Conservation (phyloP, 2,329 filamentous ascomycete genomes). For the Cytospora paraplurivora region DNA sequence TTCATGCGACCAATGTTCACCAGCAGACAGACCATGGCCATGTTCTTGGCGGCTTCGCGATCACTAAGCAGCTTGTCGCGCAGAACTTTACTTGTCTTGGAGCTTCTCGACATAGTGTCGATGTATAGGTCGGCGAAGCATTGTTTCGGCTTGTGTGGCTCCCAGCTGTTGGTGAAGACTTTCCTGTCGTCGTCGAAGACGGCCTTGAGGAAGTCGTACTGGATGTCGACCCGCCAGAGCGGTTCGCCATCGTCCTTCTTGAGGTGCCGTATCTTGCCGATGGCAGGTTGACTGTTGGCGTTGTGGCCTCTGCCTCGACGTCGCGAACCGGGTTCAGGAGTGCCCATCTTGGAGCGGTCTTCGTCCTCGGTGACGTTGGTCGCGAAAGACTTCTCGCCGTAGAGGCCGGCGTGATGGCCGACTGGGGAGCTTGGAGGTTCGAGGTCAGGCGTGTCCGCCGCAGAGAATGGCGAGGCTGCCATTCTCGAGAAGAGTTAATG, state of each 20-base stretch:
- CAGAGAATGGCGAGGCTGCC: slow-evolving; percentile 43
- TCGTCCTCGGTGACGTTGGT: slow-evolving; percentile 53
- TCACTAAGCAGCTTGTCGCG: slow-evolving; percentile 96
- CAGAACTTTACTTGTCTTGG: slow-evolving; percentile 97
- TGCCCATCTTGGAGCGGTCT: slow-evolving; percentile 45
- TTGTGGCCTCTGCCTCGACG: slow-evolving; percentile 33
- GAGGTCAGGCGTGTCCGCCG: slow-evolving; percentile 47
- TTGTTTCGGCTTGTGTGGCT: slow-evolving; percentile 63
- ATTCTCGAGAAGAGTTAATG: slow-evolving; percentile 17
- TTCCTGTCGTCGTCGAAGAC: slow-evolving; percentile 74
- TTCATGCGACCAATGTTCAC: slow-evolving; percentile 99
- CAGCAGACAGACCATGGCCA: slow-evolving; percentile 98
- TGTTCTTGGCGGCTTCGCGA: slow-evolving; percentile 87
- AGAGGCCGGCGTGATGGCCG: slow-evolving; percentile 32
- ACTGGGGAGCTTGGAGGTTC: slow-evolving; percentile 50
- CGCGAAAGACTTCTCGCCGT: slow-evolving; percentile 49
- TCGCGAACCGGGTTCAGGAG: slow-evolving; percentile 43
- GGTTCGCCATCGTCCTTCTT: slow-evolving; percentile 90
- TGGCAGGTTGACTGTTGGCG: slow-evolving; percentile 41
- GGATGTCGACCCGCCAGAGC: slow-evolving; percentile 84
- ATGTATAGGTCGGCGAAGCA: slow-evolving; percentile 96
- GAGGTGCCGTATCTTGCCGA: slow-evolving; percentile 76
- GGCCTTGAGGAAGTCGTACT: slow-evolving; percentile 80
- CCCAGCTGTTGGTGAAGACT: slow-evolving; percentile 92
- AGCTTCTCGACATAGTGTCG: slow-evolving; percentile 97